Evolutionary conservation across 306 rosid species (phyloP).

Genomic region (Amphicarpaea edgeworthii): DNA sequence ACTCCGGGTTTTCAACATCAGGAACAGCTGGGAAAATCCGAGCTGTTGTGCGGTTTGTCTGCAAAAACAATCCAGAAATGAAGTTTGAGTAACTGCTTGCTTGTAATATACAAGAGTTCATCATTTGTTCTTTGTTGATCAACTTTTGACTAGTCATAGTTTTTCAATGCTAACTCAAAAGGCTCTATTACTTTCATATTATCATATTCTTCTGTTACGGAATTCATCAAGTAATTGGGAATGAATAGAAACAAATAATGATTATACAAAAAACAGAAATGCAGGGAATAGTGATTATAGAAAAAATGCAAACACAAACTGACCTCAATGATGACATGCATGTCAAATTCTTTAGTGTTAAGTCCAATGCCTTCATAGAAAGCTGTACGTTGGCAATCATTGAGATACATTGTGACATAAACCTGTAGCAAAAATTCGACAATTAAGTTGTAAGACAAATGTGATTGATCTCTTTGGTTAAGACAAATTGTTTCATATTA

Average conservation of each 20-base stretch:
- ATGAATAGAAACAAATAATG: background rate
- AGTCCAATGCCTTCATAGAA: conserved; percentile 98
- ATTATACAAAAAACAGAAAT: background rate
- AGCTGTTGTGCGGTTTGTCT: conserved; percentile 99
- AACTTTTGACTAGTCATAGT: background rate
- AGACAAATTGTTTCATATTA: background rate
- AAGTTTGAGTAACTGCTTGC: background rate
- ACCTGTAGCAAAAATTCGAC: conserved; percentile 67
- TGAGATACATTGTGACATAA: conserved; percentile 96
- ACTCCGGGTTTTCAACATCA: conserved; percentile 97
- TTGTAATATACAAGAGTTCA: conserved; percentile 13
- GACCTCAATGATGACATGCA: conserved; percentile 99
- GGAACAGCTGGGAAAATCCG: conserved; percentile 95
- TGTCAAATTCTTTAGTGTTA: conserved; percentile 91
- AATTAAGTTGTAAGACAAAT: background rate
- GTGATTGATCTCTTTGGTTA: conserved; percentile 2
- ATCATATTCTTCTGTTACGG: background rate
- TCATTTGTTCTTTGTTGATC: conserved; percentile 3
- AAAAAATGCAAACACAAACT: conserved; percentile 33
- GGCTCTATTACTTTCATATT: conserved; percentile 10
- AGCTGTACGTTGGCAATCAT: conserved; percentile 95
- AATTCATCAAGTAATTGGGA: background rate
- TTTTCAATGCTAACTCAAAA: conserved; percentile 1
- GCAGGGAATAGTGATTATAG: too few relatives aligned
- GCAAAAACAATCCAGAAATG: conserved; percentile 40